Percentiles rank a stretch among this genome's conserved stretches.
These are phyloP conservation scores for Knufia petricola DNA, from an alignment of 2,329 filamentous ascomycete genomes.

Conservation along the genomic window DNA sequence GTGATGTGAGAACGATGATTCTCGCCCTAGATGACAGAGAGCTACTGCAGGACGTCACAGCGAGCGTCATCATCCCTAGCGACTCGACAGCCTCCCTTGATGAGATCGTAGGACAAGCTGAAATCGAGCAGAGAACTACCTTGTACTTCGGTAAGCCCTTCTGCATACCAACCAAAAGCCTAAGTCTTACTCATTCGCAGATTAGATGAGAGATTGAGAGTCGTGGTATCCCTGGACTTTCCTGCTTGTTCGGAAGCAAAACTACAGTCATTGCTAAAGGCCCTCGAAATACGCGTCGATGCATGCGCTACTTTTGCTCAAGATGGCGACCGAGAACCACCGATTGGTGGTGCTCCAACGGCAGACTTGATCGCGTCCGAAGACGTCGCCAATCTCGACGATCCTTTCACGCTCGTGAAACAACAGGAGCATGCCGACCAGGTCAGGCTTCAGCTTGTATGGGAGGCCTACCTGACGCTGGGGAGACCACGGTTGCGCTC, in stretches of 20 bases:
- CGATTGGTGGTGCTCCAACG: constrained; percentile 27
- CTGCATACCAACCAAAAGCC: constrained; percentile 13
- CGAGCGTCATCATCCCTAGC: not conserved
- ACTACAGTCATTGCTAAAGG: constrained; percentile 40
- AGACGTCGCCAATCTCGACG: constrained; percentile 29
- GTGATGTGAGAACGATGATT: not conserved
- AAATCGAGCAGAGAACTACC: not conserved
- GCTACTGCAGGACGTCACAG: constrained; percentile 1
- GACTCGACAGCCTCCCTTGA: not conserved
- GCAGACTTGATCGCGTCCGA: constrained; percentile 37
- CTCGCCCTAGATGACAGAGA: not conserved
- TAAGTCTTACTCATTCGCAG: constrained; percentile 41
- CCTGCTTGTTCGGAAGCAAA: constrained; percentile 40
- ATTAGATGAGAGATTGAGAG: constrained; percentile 46
- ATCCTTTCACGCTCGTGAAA: constrained; percentile 37
- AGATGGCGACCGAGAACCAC: constrained; percentile 25
- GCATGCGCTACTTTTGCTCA: constrained; percentile 32
- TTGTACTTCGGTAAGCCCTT: constrained; percentile 34
- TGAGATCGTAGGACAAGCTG: constrained; percentile 2
- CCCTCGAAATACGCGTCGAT: constrained; percentile 43
- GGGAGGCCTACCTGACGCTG: constrained; percentile 35
- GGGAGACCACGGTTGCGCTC: constrained; percentile 42
- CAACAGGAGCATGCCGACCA: constrained; percentile 33
- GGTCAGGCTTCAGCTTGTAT: constrained; percentile 31
- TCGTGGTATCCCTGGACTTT: constrained; percentile 43